Base-by-base conservation (phyloP, 176 grass and related monocot species). In the Pontederia paniculata region DNA sequence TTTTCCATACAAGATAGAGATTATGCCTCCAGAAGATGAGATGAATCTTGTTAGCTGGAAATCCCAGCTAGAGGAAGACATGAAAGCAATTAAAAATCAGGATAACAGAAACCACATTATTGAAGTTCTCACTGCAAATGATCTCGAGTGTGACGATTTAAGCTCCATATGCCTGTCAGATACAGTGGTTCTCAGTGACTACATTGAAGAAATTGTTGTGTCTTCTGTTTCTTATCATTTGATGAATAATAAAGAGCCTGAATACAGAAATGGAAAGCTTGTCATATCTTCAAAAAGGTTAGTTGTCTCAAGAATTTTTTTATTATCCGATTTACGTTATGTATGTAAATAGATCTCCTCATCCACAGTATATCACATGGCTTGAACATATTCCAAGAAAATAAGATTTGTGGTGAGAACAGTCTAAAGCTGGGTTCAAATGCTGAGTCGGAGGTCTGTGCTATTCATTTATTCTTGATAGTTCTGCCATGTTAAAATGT, bases 211-310 rank as follows among this genome's bases (percentile, higher is more conserved):
- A 79, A 91, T 99, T 70, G 78, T 93, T 21, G 50, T 93, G 21
- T 82, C 87, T 4, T 87, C 94, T 28, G 84, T 99, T 51, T 99
- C 94, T 48, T 80, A 85, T 43, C 94, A 99, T 77, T 72, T 99
- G 63, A 82, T 78, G 54, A 73, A 88, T 79, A 88, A 63, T 48
- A 93, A 99, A 43, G 78, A 93, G 48, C 80, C 94, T 52, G 75
- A 85, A 55, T 99, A 99, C 74, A 91, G 80, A 67, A 88, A 88
- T 76, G 94, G 94, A 55, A 99, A 88, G 70, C 94, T 99, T 42
- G 61, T 99, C 63, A 52, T 99, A 72, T 88, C 94, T 52, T 77
- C 83, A 44, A 88, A 88, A 62, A 99, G 94, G 94, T 97, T 14
- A 9, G 65, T 54, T 12, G 12, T 8, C 45, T 60, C n/a, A 0